Conservation (phyloP, 305 asterid species). For the Rubia occidens region DNA sequence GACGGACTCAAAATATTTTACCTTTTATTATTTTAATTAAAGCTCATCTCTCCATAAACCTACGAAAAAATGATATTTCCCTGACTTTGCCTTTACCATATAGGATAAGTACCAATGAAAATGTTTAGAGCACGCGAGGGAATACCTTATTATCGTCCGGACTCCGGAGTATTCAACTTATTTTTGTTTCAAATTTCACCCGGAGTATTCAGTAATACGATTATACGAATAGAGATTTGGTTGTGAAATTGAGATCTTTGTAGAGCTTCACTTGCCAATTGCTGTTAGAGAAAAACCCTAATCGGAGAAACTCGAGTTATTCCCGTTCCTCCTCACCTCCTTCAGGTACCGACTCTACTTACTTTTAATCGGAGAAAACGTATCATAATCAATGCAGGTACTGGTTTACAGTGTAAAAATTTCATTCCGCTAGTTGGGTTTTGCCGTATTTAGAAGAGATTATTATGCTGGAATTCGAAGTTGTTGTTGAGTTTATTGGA, state of each 20-base stretch:
- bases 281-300: neutral
- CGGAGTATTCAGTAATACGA: too few relatives aligned
- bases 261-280: neutral
- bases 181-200: too few relatives aligned
- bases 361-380: neutral
- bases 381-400: neutral
- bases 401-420: neutral
- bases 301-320: neutral
- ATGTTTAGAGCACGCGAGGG: too few relatives aligned
- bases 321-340: neutral
- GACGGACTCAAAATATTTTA: too few relatives aligned
- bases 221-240: too few relatives aligned
- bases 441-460: slow-evolving; percentile 1
- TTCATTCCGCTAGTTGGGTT: neutral
- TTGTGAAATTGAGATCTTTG: neutral
- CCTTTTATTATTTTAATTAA: too few relatives aligned
- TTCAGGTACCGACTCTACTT: neutral
- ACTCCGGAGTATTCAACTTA: too few relatives aligned
- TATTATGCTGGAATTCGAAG: slow-evolving; percentile 11
- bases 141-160: too few relatives aligned
- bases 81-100: too few relatives aligned
- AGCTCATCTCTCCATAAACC: too few relatives aligned
- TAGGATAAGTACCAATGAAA: too few relatives aligned
- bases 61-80: too few relatives aligned
- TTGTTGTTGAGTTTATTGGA: neutral